Evolutionary conservation across 1,284 basidiomycete species (phyloP).

Genomic region (Coniophora puteana): DNA sequence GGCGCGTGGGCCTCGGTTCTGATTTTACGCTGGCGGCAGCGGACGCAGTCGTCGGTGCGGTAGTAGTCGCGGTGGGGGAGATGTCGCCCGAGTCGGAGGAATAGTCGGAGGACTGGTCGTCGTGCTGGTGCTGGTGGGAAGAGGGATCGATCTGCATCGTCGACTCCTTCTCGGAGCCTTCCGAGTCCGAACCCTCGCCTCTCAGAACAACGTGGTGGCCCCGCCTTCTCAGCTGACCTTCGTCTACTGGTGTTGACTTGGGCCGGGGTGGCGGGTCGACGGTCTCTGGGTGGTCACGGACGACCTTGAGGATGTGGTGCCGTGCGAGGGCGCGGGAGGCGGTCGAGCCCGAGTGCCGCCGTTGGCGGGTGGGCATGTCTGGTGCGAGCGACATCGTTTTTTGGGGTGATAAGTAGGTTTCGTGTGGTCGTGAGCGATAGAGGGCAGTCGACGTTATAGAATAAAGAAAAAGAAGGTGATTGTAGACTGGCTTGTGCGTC

Average conservation of each 20-base stretch:
- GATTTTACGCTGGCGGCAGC: background rate
- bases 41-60: background rate
- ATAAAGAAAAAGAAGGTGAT: no score
- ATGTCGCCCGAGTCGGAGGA: constrained; percentile 4
- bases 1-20: constrained; percentile 42
- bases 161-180: constrained; percentile 27
- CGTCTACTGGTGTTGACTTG: constrained; percentile 31
- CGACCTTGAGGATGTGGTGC: constrained; percentile 5
- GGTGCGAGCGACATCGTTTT: constrained; percentile 10
- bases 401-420: no score
- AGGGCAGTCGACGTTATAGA: no score
- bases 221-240: constrained; percentile 18
- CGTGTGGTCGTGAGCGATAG: no score
- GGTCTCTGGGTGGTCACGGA: constrained; percentile 7
- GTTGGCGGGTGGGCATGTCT: constrained; percentile 16
- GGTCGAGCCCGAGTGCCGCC: constrained; percentile 30
- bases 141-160: constrained; percentile 23
- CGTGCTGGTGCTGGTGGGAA: constrained; percentile 8
- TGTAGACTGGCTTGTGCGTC: no score
- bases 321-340: constrained; percentile 15
- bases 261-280: constrained; percentile 26
- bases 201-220: no score
- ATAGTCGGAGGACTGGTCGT: background rate
- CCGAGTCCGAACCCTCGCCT: constrained; percentile 25
- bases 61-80: background rate